Base-by-base conservation (phyloP, 75 land plant species). In the Cupressus sempervirens region DNA sequence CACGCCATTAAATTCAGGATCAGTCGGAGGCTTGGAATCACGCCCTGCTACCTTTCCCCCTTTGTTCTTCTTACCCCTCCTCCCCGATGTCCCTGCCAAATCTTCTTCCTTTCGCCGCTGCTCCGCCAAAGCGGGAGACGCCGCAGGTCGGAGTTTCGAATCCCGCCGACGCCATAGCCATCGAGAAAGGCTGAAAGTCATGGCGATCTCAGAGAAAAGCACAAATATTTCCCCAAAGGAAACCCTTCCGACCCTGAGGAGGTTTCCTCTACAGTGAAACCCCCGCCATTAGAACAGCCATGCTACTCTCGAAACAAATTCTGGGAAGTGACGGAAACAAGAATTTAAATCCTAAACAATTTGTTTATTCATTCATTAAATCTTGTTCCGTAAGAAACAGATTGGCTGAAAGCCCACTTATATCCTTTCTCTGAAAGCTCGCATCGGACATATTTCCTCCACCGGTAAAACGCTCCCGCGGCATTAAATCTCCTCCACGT, bases 1-100 rank as follows among this genome's bases (percentile, higher is more conserved):
- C 38, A 88, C 88, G 58, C 83, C 45, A 84, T 88, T 88, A 26
- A 86, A 70, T 52, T 88, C 89, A 7, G 34, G 34, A 30, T 86
- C 88, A 16, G 82, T 12, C 36, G 9, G 53, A 5, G 40, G 18
- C 3, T 81, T 81, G 20, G 8, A 36, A 40, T 40, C 79, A 38
- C 41, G 26, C 2, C 79, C 48, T 23, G 20, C 32, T 29, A 9
- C 29, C 1, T 3, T 20, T 46, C 26, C 29, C 32, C 13, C 30
- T 0, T 16, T 13, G 1, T 10, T 62, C 16, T 16, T 18, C 8
- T 3, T 38, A 23, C 79, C 20, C 43, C 34, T 73, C 16, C 76
- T 34, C 2, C 36, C 6, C 38, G 76, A 73, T 3, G 38, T 18
- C 76, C 15, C 76, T 13, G 76, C 76, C 36, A 34, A 3, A 34